Base-by-base conservation (phyloP, 768 basidiomycete species). In the Macrocybe gigantea region DNA sequence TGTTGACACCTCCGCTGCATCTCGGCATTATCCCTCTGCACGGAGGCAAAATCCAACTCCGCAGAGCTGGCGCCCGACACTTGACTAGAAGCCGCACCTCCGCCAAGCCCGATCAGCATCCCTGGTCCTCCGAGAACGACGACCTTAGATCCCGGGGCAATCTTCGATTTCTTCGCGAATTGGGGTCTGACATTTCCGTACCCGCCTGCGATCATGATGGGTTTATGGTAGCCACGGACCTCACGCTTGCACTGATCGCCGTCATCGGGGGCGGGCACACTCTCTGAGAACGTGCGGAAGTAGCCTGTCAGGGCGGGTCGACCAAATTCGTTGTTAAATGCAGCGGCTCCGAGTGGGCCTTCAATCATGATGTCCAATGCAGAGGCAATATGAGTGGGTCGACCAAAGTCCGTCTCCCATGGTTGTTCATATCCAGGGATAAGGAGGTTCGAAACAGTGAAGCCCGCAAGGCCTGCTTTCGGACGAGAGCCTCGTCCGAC, bases 151-250 rank as follows among this genome's bases (percentile, higher is more conserved):
- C 90, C 93, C 2, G 86, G 75, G 0, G 74, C 70, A 59, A 99
- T 93, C 50, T 68, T 65, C 2, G 76, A 71, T 69, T 99, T 99
- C 59, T 70, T 77, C 32, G 94, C 83, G 56, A 89, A 94, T 53
- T 77, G 69, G 5, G 87, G 84, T 11, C 91, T 83, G 36, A 98
- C 94, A 59, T 88, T 97, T 5, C 96, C 96, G 53, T 93, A 82
- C 22, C 96, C 96, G 13, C 96, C 96, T 6, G 96, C 95, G 54
- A 99, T 88, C 96, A 99, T 99, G 72, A 99, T 96, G 10, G 96
- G 96, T 64, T 99, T 99, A 71, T 98, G 96, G 65, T 97, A 99
- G 0, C 96, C 96, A 46, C 94, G 71, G n/a, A 93, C 69, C 62
- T 92, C 88, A 29, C 65, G 67, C 4, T 22, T 22, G 22, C 2